A percentile compares a stretch with the other conserved stretches of the same genome.
Evolutionary conservation across 2,329 filamentous ascomycete species (phyloP).

Genomic region (Gyromitra esculenta): DNA sequence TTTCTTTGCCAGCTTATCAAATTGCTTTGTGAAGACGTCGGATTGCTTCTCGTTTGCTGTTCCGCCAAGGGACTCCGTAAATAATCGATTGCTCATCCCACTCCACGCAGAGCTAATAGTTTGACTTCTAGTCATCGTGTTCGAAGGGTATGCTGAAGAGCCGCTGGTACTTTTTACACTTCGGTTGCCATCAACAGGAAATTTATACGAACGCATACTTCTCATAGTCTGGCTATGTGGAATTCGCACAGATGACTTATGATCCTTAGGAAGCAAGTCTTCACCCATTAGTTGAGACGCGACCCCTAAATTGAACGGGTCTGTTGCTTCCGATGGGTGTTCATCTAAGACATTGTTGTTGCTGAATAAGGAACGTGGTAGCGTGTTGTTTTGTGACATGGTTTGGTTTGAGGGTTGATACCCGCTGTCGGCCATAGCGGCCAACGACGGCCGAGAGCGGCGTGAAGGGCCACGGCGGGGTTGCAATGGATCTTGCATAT

Average conservation of each 20-base stretch:
- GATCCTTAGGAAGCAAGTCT: conserved; percentile 36
- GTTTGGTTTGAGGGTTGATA: conserved; percentile 48
- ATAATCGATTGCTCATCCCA: conserved; percentile 54
- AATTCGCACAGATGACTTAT: conserved; percentile 36
- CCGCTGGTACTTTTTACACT: conserved; percentile 42
- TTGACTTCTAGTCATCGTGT: conserved; percentile 51
- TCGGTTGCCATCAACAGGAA: conserved; percentile 39
- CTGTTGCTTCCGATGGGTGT: conserved; percentile 41
- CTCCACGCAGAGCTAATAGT: conserved; percentile 56
- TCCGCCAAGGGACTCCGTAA: conserved; percentile 49
- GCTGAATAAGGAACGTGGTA: conserved; percentile 46
- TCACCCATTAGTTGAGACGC: conserved; percentile 42
- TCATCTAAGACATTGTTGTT: conserved; percentile 43
- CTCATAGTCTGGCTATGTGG: conserved; percentile 46
- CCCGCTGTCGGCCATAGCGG: conserved; percentile 54
- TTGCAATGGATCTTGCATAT: conserved; percentile 47
- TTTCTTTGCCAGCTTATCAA: conserved; percentile 55
- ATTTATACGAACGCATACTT: conserved; percentile 43
- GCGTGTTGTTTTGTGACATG: conserved; percentile 36
- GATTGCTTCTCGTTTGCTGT: conserved; percentile 40
- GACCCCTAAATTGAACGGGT: conserved; percentile 48
- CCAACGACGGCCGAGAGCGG: conserved; percentile 53
- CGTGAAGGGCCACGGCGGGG: conserved; percentile 51
- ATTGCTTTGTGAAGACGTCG: conserved; percentile 53
- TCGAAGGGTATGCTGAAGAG: conserved; percentile 47